Percentiles rank a stretch among this genome's conserved stretches.
Evolutionary conservation across 2,329 filamentous ascomycete genomes (phyloP).

Genomic region (Canariomyces notabilis): DNA sequence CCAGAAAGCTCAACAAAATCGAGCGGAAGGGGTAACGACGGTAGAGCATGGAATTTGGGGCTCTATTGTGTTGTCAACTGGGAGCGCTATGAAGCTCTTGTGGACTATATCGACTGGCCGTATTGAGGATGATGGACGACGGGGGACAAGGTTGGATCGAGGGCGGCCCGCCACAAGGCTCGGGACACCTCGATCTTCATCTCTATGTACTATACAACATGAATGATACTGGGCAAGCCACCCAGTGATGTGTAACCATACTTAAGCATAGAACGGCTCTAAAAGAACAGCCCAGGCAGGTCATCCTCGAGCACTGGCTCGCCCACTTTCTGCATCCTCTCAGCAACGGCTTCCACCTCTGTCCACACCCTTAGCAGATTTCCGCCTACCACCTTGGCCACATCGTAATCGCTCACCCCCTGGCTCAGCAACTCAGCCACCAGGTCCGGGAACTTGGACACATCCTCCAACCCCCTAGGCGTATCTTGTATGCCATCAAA

Average conservation of each 20-base stretch:
- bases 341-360: conserved; percentile 68
- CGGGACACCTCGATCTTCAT: not conserved
- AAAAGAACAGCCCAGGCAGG: conserved; percentile 23
- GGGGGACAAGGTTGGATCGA: not conserved
- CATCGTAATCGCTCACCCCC: conserved; percentile 70
- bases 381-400: conserved; percentile 67
- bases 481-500: conserved; percentile 71
- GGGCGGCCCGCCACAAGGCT: too few relatives aligned
- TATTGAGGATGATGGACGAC: not conserved
- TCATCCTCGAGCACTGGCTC: conserved; percentile 52
- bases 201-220: conserved; percentile 14
- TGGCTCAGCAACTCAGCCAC: conserved; percentile 68
- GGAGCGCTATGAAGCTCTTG: not conserved
- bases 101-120: conserved; percentile 6
- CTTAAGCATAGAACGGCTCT: not conserved
- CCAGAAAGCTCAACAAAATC: conserved; percentile 57
- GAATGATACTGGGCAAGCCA: not conserved
- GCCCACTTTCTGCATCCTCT: conserved; percentile 56
- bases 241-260: not conserved
- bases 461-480: conserved; percentile 75
- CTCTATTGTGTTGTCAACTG: not conserved
- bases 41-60: not conserved
- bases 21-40: conserved; percentile 40
- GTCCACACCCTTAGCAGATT: conserved; percentile 83
- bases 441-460: conserved; percentile 74